phyloP scores from a whole-genome alignment of 148 eudicot species.

The Rhododendron simsii region DNA sequence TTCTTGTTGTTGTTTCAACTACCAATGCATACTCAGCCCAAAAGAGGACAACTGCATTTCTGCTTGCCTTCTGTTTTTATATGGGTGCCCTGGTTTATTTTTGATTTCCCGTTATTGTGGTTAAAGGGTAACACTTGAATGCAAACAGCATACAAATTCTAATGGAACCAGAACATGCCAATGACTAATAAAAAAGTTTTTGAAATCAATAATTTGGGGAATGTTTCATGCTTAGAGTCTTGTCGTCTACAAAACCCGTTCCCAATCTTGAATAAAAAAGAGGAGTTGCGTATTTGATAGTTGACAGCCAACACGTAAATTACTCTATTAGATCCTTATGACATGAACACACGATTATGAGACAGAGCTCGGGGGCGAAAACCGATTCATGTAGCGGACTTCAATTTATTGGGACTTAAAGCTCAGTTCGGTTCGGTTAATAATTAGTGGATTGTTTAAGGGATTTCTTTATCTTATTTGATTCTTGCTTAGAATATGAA shows the following conservation, averaged over 20 bases:
- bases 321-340: not conserved
- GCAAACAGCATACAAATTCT: conserved; percentile 1
- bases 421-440: not conserved
- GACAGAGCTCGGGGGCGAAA: not conserved
- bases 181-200: not conserved
- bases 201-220: not conserved
- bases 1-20: conserved; percentile 20
- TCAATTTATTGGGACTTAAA: not conserved
- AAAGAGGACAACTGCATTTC: conserved; percentile 38
- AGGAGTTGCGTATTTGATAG: not conserved
- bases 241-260: not conserved
- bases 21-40: conserved; percentile 4
- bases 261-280: not conserved
- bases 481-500: conserved; percentile 23
- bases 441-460: not conserved
- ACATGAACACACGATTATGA: too few species aligned
- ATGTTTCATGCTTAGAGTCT: not conserved
- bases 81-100: conserved; percentile 1
- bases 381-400: not conserved
- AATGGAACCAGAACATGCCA: not conserved
- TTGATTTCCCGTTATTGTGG: not conserved
- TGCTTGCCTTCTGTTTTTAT: conserved; percentile 30
- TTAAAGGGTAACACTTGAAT: not conserved
- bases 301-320: not conserved
- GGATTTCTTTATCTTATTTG: conserved; percentile 2